A percentile compares a stretch with the other conserved stretches of the same genome.
phyloP scores from a whole-genome alignment of 2,329 filamentous ascomycete species.

The Myriosclerotinia scirpicola region DNA sequence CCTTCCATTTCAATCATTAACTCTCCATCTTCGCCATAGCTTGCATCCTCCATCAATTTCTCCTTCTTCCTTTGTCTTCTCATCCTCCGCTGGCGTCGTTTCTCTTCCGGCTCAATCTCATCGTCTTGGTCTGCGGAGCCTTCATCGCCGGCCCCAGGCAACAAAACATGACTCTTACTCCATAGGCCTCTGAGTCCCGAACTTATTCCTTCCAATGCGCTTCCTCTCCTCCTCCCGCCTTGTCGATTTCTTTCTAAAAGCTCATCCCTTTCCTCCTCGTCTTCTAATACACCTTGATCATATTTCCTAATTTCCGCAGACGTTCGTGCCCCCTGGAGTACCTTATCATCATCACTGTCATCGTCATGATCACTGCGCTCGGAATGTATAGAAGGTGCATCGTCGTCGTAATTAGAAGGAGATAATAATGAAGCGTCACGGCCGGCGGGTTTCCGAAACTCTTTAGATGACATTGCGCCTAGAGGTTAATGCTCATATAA shows the following conservation, averaged over 20 bases:
- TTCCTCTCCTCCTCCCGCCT: slow-evolving; percentile 31
- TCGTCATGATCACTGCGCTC: slow-evolving; percentile 68
- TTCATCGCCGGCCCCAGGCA: slow-evolving; percentile 39
- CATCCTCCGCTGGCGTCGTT: slow-evolving; percentile 52
- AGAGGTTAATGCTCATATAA: background rate
- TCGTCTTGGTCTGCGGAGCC: background rate
- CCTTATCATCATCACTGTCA: slow-evolving; percentile 73
- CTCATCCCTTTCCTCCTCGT: slow-evolving; percentile 70
- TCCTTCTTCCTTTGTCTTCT: slow-evolving; percentile 52
- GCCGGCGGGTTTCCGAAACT: slow-evolving; percentile 8
- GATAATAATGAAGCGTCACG: slow-evolving; percentile 37
- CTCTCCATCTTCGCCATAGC: slow-evolving; percentile 67
- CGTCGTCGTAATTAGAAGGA: slow-evolving; percentile 43
- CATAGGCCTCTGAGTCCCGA: slow-evolving; percentile 46
- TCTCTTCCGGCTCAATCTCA: slow-evolving; percentile 8
- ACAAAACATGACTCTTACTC: slow-evolving; percentile 36
- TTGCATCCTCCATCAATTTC: slow-evolving; percentile 53
- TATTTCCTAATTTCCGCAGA: slow-evolving; percentile 68
- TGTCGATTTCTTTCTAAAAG: slow-evolving; percentile 55
- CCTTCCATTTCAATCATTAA: slow-evolving; percentile 89
- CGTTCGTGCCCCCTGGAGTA: slow-evolving; percentile 63
- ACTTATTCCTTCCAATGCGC: slow-evolving; percentile 33
- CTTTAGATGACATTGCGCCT: slow-evolving; percentile 24
- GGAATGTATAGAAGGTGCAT: slow-evolving; percentile 65
- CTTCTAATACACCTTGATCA: slow-evolving; percentile 69